A percentile compares a stretch with the other conserved stretches of the same genome.
Evolutionary conservation across 768 basidiomycete genomes (phyloP).

Genomic region (Hemileccinum impolitum): DNA sequence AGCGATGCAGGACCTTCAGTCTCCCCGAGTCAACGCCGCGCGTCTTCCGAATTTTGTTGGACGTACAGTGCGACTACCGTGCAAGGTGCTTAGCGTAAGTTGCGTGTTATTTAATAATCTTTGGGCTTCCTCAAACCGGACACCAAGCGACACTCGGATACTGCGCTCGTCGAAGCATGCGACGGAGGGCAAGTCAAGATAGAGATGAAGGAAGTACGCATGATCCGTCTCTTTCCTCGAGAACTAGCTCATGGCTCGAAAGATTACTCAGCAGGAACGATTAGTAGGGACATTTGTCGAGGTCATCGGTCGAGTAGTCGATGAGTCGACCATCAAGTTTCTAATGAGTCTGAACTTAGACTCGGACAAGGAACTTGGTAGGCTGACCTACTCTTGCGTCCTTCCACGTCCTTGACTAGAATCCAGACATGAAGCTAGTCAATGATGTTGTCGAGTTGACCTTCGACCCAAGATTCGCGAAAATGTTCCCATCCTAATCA

Average conservation of each 20-base stretch:
- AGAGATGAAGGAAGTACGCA: conserved; percentile 38
- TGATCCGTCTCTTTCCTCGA: neutral
- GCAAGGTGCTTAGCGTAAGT: conserved; percentile 56
- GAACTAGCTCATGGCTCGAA: neutral
- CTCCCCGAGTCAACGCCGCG: conserved; percentile 61
- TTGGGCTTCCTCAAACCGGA: neutral
- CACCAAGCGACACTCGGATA: conserved; percentile 37
- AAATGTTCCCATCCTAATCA: conserved; percentile 40
- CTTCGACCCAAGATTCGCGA: conserved; percentile 53
- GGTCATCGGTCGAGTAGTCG: conserved; percentile 58
- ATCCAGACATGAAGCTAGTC: conserved; percentile 54
- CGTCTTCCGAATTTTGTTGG: conserved; percentile 51
- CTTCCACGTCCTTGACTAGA: conserved; percentile 6
- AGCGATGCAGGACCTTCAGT: conserved; percentile 26
- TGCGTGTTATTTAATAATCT: neutral
- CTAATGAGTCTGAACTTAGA: conserved; percentile 54
- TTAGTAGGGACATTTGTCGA: conserved; percentile 59
- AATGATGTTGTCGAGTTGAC: conserved; percentile 61
- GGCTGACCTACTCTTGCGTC: conserved; percentile 18
- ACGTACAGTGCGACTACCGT: conserved; percentile 56
- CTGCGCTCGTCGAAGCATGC: conserved; percentile 56
- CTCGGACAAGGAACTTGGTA: conserved; percentile 52
- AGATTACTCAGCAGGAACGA: conserved; percentile 35
- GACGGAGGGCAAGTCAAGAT: conserved; percentile 65
- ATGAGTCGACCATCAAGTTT: conserved; percentile 56